Evolutionary conservation across 306 rosid genomes (phyloP).

Genomic region (Mucuna pruriens): DNA sequence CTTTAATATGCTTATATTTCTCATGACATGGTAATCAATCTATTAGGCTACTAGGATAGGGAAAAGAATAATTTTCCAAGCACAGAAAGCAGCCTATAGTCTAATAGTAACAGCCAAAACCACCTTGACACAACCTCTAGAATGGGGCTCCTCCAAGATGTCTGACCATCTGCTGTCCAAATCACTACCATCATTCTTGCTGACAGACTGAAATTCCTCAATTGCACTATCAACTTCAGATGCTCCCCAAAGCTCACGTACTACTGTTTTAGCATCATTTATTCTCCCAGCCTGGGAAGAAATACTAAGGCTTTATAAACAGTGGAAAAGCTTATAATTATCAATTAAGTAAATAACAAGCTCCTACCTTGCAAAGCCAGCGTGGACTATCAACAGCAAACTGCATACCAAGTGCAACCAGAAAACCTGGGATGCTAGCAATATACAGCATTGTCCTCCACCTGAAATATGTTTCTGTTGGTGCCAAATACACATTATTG

Average conservation of each 20-base stretch:
- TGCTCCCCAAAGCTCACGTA: conserved; percentile 80
- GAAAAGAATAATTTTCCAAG: conserved; percentile 2
- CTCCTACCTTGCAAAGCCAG: conserved; percentile 87
- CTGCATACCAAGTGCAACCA: conserved; percentile 82
- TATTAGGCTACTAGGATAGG: neutral
- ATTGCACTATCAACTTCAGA: conserved; percentile 78
- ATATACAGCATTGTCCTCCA: conserved; percentile 89
- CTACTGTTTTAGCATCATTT: conserved; percentile 65
- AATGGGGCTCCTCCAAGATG: conserved; percentile 77
- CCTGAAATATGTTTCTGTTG: conserved; percentile 57
- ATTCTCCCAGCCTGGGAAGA: conserved; percentile 71
- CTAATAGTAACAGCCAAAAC: conserved; percentile 47
- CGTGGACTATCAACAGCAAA: conserved; percentile 95
- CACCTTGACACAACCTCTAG: conserved; percentile 91
- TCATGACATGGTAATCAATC: conserved; percentile 22
- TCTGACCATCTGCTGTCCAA: conserved; percentile 77
- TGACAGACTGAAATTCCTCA: conserved; percentile 74
- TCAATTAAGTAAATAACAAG: conserved; percentile 23
- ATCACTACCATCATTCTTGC: conserved; percentile 79
- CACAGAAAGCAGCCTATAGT: neutral
- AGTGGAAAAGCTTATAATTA: conserved; percentile 15
- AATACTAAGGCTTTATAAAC: conserved; percentile 23
- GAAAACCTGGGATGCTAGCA: conserved; percentile 80
- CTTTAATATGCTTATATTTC: conserved; percentile 16
- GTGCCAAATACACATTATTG: conserved; percentile 11